phyloP scores from a whole-genome alignment of 2,329 filamentous ascomycete species.

The Pseudodiploospora longispora region DNA sequence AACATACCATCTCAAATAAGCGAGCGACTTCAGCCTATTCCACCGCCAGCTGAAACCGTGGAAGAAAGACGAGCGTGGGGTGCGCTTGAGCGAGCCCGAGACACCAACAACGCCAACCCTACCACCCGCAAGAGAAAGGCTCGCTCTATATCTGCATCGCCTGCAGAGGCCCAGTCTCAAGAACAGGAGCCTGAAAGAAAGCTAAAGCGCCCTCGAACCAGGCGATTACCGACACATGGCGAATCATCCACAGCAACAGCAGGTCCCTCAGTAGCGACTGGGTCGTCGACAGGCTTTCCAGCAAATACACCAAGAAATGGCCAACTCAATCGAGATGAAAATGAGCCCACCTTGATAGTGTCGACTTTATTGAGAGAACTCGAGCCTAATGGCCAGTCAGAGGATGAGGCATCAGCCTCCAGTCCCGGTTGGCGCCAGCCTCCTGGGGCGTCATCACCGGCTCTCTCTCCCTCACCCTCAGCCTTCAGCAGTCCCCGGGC shows the following conservation, averaged over 20 bases:
- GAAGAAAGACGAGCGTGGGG: conserved; percentile 86
- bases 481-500: conserved; percentile 60
- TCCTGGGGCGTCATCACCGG: conserved; percentile 48
- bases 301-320: conserved; percentile 17
- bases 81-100: conserved; percentile 76
- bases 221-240: conserved; percentile 47
- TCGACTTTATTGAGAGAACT: conserved; percentile 85
- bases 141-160: conserved; percentile 62
- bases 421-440: conserved; percentile 21
- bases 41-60: conserved; percentile 56
- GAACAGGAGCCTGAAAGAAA: conserved; percentile 73
- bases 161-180: conserved; percentile 51
- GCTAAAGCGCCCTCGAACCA: conserved; percentile 78
- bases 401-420: conserved; percentile 39
- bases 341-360: conserved; percentile 71
- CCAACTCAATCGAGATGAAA: conserved; percentile 20
- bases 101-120: conserved; percentile 48
- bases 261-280: conserved; percentile 21
- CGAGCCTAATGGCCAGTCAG: conserved; percentile 53
- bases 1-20: conserved; percentile 50
- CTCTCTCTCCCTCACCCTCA: conserved; percentile 55
- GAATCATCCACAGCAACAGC: conserved; percentile 38
- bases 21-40: conserved; percentile 50
- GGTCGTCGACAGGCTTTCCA: conserved; percentile 17
- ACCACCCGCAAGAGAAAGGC: conserved; percentile 65